Conservation (phyloP, 225 moss, liverwort and hornwort genomes). For the Climacium dendroides region DNA sequence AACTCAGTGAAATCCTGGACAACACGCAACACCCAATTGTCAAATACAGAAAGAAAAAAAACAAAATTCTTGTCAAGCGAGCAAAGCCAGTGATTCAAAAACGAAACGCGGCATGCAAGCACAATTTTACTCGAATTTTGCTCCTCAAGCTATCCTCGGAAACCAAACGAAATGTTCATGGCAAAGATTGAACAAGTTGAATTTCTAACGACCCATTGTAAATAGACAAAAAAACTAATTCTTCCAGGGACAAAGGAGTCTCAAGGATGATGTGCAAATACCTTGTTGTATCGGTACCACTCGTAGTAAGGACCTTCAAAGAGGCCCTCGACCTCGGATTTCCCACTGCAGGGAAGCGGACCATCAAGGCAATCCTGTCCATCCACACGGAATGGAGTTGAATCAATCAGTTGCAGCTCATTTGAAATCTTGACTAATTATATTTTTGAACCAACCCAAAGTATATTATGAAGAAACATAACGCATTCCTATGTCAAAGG, state of each 20-base stretch:
- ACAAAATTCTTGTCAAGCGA: neutral
- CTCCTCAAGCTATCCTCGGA: neutral
- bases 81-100: neutral
- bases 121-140: neutral
- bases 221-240: neutral
- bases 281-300: constrained; percentile 68
- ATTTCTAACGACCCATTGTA: neutral
- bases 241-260: neutral
- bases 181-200: neutral
- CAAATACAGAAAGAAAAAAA: neutral
- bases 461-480: neutral
- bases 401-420: too few species aligned
- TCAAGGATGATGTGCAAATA: neutral
- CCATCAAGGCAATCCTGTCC: constrained; percentile 48
- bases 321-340: constrained; percentile 60
- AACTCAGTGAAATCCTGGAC: constrained; percentile 51
- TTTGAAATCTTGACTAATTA: neutral
- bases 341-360: constrained; percentile 59
- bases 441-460: neutral
- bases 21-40: neutral
- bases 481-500: too few species aligned
- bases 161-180: too few species aligned
- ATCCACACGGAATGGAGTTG: neutral
- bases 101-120: neutral
- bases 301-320: constrained; percentile 85